Evolutionary conservation across 345 rosid species (phyloP).

Genomic region (Syzygium oleosum): DNA sequence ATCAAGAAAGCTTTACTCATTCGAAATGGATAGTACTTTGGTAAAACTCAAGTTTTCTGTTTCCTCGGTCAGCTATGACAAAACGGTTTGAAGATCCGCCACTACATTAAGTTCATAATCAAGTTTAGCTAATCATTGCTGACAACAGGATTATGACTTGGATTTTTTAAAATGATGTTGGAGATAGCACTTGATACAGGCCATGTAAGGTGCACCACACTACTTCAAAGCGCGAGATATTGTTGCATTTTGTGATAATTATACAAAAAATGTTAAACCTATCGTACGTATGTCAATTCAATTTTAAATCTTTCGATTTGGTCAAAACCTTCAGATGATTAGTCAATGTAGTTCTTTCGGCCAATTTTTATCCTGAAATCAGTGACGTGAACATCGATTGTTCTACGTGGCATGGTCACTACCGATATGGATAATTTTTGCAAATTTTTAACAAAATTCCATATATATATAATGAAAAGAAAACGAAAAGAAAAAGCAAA

Average conservation of each 20-base stretch:
- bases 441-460: not conserved
- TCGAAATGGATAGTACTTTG: not conserved
- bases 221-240: not conserved
- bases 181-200: not conserved
- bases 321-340: fast-evolving
- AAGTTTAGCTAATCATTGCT: not conserved
- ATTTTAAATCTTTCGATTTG: not conserved
- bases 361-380: not conserved
- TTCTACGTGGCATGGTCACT: fast-evolving
- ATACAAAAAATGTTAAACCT: not conserved
- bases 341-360: fast-evolving
- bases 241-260: not conserved
- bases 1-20: not conserved
- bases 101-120: not conserved
- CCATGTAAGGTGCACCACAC: not conserved
- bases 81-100: not conserved
- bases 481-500: too few relatives aligned
- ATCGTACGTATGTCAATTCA: fast-evolving
- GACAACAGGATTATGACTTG: not conserved
- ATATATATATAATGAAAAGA: not conserved
- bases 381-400: fast-evolving
- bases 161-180: not conserved
- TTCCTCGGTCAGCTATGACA: not conserved
- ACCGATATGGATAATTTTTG: fast-evolving
- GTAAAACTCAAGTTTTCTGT: not conserved